Conservation (phyloP, 441 rosid species). For the Jatropha podagrica region DNA sequence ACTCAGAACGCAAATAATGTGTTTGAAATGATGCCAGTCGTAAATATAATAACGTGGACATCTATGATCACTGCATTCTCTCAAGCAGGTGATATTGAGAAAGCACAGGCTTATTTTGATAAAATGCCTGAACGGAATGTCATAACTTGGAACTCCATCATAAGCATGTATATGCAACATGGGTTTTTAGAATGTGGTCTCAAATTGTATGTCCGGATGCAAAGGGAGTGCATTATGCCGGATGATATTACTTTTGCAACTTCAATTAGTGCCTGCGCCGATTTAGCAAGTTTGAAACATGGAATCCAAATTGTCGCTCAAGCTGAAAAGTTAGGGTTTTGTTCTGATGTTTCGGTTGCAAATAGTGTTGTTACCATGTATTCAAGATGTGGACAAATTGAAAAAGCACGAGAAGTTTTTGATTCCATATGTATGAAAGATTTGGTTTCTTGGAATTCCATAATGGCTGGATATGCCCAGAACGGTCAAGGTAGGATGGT, state of each 20-base stretch:
- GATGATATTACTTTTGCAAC: conserved; percentile 26
- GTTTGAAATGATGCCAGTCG: conserved; percentile 27
- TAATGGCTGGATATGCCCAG: conserved; percentile 26
- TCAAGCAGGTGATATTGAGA: conserved; percentile 26
- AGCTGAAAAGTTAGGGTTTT: conserved; percentile 24
- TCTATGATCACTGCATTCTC: conserved; percentile 27
- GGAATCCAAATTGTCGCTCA: conserved; percentile 27
- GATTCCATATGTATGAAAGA: conserved; percentile 12
- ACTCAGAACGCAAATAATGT: conserved; percentile 9
- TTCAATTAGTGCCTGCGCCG: conserved; percentile 24
- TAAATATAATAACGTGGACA: conserved; percentile 30
- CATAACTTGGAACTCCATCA: conserved; percentile 32
- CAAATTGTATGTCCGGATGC: conserved; percentile 23
- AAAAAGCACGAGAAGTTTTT: conserved; percentile 26
- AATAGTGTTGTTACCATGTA: conserved; percentile 26
- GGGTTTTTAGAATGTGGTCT: conserved; percentile 25
- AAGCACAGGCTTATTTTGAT: conserved; percentile 21
- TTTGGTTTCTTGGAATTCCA: conserved; percentile 31
- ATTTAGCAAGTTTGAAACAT: conserved; percentile 17
- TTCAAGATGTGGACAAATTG: conserved; percentile 25
- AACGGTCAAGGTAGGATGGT: conserved; percentile 26
- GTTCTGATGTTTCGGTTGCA: conserved; percentile 23
- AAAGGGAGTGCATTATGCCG: conserved; percentile 22
- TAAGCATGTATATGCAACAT: conserved; percentile 21
- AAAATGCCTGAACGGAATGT: conserved; percentile 22